Evolutionary conservation across 1,284 basidiomycete species (phyloP), one percentile per base, ranked within the genome.

Genomic region (Ustilago bromivora): DNA sequence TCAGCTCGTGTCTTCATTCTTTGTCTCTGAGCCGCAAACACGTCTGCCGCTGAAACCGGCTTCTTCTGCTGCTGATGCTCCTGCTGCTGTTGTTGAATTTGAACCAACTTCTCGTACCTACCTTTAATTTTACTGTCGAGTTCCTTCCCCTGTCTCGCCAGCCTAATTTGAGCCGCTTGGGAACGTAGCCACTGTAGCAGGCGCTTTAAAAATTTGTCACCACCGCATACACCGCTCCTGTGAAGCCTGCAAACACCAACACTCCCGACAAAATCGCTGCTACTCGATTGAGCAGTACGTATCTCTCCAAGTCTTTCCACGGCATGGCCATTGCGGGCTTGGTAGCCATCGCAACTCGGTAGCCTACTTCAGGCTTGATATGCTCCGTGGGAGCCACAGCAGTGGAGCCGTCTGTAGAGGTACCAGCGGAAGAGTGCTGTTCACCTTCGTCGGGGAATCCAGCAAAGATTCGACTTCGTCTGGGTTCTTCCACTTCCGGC

Each of bases 161-260:
- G 32, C 23, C 32, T 52, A 8, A 28, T 36, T 6, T 28, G 52
- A 51, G 51, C 46, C 23, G 70, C 57, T 47, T 66, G 63, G 5
- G 57, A 60, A 36, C 71, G 71, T 12, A 73, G 54, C 71, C 71
- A 73, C 71, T 57, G 43, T 49, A 76, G 79, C 70, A 80, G 79
- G 79, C 79, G 71, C 36, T 49, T 82, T 73, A 82, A 79, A 79
- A 82, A 80, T 81, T 70, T 63, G 63, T 60, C 59, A 76, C 79
- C 46, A 82, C 70, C 28, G 66, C 73, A 61, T 65, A 67, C 12
- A 82, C 59, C 23, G 80, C 80, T 32, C 66, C 67, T 11, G 71
- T 73, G n/a, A 73, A 76, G 3, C 76, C 80, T 31, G 72, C 76
- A 43, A 82, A 71, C 40, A 79, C 76, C 19, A 78, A 40, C 35